Evolutionary conservation across 2,329 filamentous ascomycete species (phyloP).

Genomic region (Colletotrichum chrysophilum): DNA sequence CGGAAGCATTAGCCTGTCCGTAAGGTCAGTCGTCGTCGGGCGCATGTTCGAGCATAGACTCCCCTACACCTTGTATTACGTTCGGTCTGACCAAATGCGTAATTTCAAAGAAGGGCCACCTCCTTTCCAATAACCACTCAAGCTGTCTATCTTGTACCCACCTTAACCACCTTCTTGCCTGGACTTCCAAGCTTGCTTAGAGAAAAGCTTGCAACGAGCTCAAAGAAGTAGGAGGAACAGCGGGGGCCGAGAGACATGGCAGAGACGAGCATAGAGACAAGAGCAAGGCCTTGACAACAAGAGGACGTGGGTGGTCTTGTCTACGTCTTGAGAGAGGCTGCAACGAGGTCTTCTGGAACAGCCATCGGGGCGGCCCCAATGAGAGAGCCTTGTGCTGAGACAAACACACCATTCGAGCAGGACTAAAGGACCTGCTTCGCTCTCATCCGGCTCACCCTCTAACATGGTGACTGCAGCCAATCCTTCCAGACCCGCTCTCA

Average conservation of each 20-base stretch:
- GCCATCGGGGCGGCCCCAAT: not conserved
- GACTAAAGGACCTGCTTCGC: not conserved
- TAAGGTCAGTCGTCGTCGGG: not conserved
- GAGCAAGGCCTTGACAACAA: not conserved
- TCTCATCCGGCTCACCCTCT: not conserved
- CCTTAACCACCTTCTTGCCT: not conserved
- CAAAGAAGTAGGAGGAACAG: not conserved
- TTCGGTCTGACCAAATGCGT: not conserved
- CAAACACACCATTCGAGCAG: not conserved
- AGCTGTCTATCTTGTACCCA: not conserved
- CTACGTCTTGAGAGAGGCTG: not conserved
- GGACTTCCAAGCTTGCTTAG: not conserved
- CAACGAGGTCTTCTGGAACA: not conserved
- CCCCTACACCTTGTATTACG: not conserved
- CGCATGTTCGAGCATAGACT: not conserved
- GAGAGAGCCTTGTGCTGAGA: not conserved
- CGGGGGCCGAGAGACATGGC: not conserved
- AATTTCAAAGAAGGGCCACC: not conserved
- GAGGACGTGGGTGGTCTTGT: not conserved
- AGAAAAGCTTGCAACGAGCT: not conserved
- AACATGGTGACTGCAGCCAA: not conserved
- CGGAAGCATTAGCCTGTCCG: not conserved
- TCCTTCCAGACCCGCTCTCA: not conserved
- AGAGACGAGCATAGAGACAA: not conserved
- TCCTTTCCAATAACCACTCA: not conserved